These are phyloP conservation scores for Phytophthora hybrid DNA, from an alignment of 352 stramenopile genomes.

Conservation along the genomic window DNA sequence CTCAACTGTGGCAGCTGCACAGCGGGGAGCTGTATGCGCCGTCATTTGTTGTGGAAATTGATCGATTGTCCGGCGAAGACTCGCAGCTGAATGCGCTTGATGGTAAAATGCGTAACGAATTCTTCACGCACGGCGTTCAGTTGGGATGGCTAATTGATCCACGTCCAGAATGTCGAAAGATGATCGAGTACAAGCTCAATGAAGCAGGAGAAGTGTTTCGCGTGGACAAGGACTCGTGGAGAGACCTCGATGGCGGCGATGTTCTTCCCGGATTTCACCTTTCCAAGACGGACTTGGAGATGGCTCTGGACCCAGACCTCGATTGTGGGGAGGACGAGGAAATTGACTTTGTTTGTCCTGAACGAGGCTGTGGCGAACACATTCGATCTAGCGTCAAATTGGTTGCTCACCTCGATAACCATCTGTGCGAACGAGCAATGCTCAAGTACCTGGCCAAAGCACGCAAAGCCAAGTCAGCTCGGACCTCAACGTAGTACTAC, in stretches of 20 bases:
- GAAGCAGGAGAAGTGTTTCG: constrained; percentile 4
- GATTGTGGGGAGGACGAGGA: not conserved
- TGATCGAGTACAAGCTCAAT: constrained; percentile 26
- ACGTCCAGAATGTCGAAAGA: constrained; percentile 8
- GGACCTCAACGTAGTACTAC: too few relatives aligned
- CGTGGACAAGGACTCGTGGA: constrained; percentile 13
- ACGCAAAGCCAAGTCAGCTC: too few relatives aligned
- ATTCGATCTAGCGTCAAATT: not conserved
- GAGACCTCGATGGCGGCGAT: constrained; percentile 26
- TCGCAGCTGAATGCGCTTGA: constrained; percentile 13
- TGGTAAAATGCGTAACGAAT: constrained; percentile 22
- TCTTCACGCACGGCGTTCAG: constrained; percentile 25
- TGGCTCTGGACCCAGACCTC: not conserved
- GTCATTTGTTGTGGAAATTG: constrained; percentile 26
- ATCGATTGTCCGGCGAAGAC: constrained; percentile 15
- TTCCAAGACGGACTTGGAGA: constrained; percentile 3
- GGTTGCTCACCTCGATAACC: not conserved
- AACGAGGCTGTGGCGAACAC: constrained; percentile 1
- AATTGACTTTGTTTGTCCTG: not conserved
- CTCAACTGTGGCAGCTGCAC: constrained; percentile 1
- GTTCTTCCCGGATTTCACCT: constrained; percentile 22
- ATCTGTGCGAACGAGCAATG: not conserved
- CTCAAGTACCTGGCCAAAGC: not conserved
- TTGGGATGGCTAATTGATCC: constrained; percentile 31
- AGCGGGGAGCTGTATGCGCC: constrained; percentile 13